A percentile compares a stretch with the other conserved stretches of the same genome.
These are phyloP conservation scores for Articulospora tetracladia DNA, from an alignment of 495 filamentous ascomycete genomes.

Conservation along the genomic window DNA sequence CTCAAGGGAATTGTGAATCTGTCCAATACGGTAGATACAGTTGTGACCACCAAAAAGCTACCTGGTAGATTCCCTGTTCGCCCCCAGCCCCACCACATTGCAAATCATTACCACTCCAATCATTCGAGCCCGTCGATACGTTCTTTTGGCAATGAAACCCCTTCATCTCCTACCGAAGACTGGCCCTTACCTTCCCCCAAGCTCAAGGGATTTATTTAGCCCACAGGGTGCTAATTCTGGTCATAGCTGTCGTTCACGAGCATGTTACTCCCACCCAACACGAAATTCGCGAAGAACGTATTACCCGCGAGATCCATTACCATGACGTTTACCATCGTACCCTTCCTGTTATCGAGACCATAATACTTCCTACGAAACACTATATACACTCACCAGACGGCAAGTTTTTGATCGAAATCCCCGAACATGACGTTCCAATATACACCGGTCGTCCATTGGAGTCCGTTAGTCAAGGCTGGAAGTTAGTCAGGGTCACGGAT, in stretches of 20 bases:
- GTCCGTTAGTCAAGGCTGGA: neutral
- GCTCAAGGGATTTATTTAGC: constrained; percentile 3
- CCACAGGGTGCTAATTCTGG: constrained; percentile 12
- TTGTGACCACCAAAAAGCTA: constrained; percentile 14
- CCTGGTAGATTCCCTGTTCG: constrained; percentile 19
- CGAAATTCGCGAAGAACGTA: constrained; percentile 44
- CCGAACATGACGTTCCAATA: constrained; percentile 7
- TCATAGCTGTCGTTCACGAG: constrained; percentile 51
- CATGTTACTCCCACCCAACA: constrained; percentile 39
- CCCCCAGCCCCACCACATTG: constrained; percentile 1
- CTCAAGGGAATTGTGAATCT: constrained; percentile 16
- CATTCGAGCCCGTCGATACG: neutral
- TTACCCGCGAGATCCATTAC: constrained; percentile 53
- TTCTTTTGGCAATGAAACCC: neutral
- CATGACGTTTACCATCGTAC: constrained; percentile 50
- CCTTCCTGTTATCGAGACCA: constrained; percentile 40
- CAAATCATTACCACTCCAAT: neutral
- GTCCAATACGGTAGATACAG: constrained; percentile 20
- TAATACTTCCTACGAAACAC: constrained; percentile 24
- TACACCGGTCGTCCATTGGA: constrained; percentile 1
- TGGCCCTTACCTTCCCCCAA: constrained; percentile 7
- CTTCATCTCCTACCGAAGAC: constrained; percentile 9
- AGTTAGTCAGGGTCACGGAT: neutral
- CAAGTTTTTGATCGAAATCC: constrained; percentile 21
- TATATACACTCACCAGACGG: constrained; percentile 17